These are phyloP conservation scores for Hypocrella siamensis DNA, from an alignment of 2,329 filamentous ascomycete genomes.

Conservation along the genomic window DNA sequence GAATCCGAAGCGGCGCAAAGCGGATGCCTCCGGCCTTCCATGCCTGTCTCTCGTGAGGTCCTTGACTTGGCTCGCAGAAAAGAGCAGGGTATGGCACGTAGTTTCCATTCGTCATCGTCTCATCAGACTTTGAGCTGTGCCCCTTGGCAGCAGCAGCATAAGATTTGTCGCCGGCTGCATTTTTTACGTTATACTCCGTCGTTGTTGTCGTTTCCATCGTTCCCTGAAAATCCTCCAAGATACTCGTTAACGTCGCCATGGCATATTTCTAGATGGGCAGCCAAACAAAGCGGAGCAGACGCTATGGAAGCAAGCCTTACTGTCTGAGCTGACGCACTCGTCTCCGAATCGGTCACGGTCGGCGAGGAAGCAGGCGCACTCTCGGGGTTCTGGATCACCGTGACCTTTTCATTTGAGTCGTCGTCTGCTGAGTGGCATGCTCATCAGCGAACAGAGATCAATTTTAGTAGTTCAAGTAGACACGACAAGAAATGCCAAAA, in stretches of 20 bases:
- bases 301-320: no score
- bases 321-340: neutral
- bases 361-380: no score
- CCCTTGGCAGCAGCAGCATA: neutral
- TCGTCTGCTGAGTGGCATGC: neutral
- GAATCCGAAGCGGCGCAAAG: constrained; percentile 69
- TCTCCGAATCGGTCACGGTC: no score
- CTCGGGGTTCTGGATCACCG: neutral
- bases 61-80: constrained; percentile 6
- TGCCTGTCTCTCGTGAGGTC: constrained; percentile 12
- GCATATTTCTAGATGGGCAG: no score
- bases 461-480: no score
- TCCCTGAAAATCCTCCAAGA: no score
- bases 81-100: constrained; percentile 13
- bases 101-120: constrained; percentile 2
- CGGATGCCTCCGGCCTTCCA: constrained; percentile 43
- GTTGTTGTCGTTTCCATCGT: no score
- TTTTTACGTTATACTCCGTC: no score
- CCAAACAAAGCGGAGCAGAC: no score
- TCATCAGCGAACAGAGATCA: neutral
- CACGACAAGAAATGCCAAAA: no score
- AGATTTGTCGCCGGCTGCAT: neutral
- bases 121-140: neutral
- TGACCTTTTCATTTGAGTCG: constrained; percentile 3
- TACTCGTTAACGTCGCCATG: no score